Evolutionary conservation across 331 rosid species (phyloP), one percentile per base, ranked within the genome.

Genomic region (Spiraea crenata): DNA sequence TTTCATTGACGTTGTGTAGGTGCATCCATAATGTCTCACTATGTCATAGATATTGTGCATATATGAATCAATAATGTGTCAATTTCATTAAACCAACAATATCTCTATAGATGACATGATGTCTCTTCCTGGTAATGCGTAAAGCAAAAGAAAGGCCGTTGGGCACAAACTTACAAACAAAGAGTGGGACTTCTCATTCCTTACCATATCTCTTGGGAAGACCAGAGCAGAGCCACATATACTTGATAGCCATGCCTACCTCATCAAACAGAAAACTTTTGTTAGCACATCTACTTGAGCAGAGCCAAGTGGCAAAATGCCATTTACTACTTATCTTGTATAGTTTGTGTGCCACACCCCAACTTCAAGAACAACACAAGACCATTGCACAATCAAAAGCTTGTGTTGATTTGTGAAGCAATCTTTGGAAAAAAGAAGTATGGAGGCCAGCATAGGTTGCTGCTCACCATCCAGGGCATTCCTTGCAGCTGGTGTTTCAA

Each of bases 371-470:
- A 63, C 46, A 51, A 65, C 35, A 65, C 35, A 40, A 61, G 66
- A 20, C 35, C 47, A 4, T 1, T 38, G 48, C 66, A 59, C 25
- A 13, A 59, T 41, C 63, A 38, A 38, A 25, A 37, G 25, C 1
- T 37, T 19, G 50, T 19, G 31, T 39, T 52, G 10, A 69, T 69
- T 40, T 31, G 45, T 50, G 72, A 83, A 82, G 57, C 63, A 73
- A 69, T 83, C 42, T 47, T 70, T 72, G 72, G 63, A 67, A 69
- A 58, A 35, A 41, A 20, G 58, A 62, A 63, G 72, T 63, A 93
- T 93, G 99, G 99, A 93, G 80, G 83, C 93, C 15, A 86, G 89
- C 39, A 82, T 87, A 54, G 95, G 96, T 14, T 86, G 90, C 78
- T 87, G 85, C 74, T 74, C 90, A 31, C 86, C 95, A 25, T 25